These are phyloP conservation scores for Aspergillus sp. DNA, from an alignment of 2,329 filamentous ascomycete genomes.

Conservation along the genomic window DNA sequence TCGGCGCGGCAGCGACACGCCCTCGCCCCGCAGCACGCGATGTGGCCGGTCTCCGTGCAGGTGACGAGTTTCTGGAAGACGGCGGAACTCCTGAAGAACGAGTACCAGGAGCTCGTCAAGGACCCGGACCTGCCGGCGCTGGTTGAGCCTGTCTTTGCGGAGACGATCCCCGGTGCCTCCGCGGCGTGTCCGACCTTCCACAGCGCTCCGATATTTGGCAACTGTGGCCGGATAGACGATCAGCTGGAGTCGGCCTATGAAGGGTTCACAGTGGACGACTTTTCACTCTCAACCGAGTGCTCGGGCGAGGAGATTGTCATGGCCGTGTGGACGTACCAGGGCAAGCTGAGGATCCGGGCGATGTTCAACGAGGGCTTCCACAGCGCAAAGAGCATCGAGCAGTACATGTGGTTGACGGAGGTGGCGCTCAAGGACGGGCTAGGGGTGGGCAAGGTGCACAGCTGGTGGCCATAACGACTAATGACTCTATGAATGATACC, in stretches of 20 bases:
- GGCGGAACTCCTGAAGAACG: neutral
- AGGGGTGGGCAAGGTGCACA: neutral
- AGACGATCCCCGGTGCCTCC: neutral
- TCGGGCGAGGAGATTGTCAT: neutral
- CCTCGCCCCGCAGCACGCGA: neutral
- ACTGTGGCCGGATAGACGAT: neutral
- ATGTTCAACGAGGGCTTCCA: neutral
- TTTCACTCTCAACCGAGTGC: neutral
- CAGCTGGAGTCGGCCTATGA: neutral
- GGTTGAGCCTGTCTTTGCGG: neutral
- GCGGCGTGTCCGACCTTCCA: neutral
- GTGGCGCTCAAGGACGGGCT: neutral
- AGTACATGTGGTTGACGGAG: neutral
- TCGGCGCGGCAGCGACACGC: neutral
- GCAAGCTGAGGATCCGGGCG: neutral
- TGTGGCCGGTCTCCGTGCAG: neutral
- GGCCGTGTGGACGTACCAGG: neutral
- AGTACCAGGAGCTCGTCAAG: neutral
- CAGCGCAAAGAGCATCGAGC: neutral
- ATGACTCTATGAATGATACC: too few species aligned
- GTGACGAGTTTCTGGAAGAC: neutral
- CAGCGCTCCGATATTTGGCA: neutral
- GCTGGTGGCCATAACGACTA: too few species aligned
- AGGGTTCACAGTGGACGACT: neutral
- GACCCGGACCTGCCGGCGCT: neutral